phyloP scores from a whole-genome alignment of 2,329 filamentous ascomycete genomes.

The Ophiocordyceps camponoti-leonardi region DNA sequence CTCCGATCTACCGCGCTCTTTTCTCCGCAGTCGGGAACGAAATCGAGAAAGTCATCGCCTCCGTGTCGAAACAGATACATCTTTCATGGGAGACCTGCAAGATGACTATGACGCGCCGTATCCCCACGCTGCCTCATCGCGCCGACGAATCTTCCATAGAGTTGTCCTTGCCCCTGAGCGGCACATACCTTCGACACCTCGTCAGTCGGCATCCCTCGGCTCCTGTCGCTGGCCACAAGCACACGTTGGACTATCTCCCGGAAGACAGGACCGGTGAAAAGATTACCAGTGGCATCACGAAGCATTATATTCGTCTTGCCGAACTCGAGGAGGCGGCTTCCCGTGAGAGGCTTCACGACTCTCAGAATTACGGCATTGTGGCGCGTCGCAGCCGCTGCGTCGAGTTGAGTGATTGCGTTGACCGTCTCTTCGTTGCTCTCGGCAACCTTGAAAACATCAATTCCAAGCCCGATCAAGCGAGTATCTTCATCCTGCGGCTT shows the following conservation, averaged over 20 bases:
- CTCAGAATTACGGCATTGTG: background rate
- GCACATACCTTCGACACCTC: slow-evolving; percentile 10
- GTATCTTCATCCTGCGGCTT: slow-evolving; percentile 3
- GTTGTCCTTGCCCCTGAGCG: slow-evolving; percentile 10
- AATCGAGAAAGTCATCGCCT: background rate
- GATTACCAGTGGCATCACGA: background rate
- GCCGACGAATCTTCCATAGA: slow-evolving; percentile 8
- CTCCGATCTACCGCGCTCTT: background rate
- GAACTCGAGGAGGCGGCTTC: slow-evolving; percentile 1
- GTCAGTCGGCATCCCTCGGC: background rate
- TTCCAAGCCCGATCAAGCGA: slow-evolving; percentile 2
- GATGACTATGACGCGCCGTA: slow-evolving; percentile 12
- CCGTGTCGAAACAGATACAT: background rate
- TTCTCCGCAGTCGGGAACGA: background rate
- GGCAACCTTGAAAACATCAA: background rate
- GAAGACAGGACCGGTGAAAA: background rate
- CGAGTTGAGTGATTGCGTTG: background rate
- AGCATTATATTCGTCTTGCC: slow-evolving; percentile 1
- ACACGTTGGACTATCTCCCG: background rate
- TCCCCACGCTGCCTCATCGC: slow-evolving; percentile 22
- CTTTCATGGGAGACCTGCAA: slow-evolving; percentile 23
- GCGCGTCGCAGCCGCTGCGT: background rate
- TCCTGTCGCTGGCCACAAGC: background rate
- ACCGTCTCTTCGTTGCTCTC: background rate
- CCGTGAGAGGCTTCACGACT: background rate